These are phyloP conservation scores for Leccinum arenicola DNA, from an alignment of 768 basidiomycete species.

Conservation along the genomic window DNA sequence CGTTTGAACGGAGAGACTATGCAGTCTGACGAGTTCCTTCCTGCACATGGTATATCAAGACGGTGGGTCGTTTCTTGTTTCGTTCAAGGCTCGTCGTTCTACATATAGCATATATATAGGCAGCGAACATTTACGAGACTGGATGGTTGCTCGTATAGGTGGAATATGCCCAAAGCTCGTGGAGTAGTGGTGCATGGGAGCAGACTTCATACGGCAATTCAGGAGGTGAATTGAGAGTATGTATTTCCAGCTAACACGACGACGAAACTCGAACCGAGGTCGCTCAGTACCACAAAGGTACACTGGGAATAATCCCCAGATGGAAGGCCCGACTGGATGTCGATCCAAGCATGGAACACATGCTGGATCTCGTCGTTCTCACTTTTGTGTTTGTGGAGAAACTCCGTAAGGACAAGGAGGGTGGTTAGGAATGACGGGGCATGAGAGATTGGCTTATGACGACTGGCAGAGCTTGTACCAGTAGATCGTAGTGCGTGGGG, in stretches of 20 bases:
- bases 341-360: slow-evolving; percentile 13
- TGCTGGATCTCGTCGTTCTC: slow-evolving; percentile 24
- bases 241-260: slow-evolving; percentile 14
- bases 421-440: neutral
- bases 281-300: slow-evolving; percentile 16
- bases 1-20: slow-evolving; percentile 28
- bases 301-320: slow-evolving; percentile 16
- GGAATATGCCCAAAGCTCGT: slow-evolving; percentile 20
- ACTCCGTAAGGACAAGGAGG: slow-evolving; percentile 18
- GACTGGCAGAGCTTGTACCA: too few species aligned
- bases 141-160: slow-evolving; percentile 32
- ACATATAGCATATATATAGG: neutral
- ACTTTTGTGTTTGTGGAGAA: slow-evolving; percentile 29
- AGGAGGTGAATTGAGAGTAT: neutral
- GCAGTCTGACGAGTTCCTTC: slow-evolving; percentile 21
- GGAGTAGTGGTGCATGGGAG: slow-evolving; percentile 10
- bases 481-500: too few species aligned
- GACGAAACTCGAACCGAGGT: slow-evolving; percentile 13
- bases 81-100: neutral
- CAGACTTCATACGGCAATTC: too few species aligned
- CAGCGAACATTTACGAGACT: slow-evolving; percentile 29
- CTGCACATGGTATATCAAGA: slow-evolving; percentile 12
- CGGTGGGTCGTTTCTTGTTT: slow-evolving; percentile 10
- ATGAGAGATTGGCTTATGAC: too few species aligned
- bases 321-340: slow-evolving; percentile 18